phyloP scores from a whole-genome alignment of 1,139 yeast species.

The Spathaspora sp. region DNA sequence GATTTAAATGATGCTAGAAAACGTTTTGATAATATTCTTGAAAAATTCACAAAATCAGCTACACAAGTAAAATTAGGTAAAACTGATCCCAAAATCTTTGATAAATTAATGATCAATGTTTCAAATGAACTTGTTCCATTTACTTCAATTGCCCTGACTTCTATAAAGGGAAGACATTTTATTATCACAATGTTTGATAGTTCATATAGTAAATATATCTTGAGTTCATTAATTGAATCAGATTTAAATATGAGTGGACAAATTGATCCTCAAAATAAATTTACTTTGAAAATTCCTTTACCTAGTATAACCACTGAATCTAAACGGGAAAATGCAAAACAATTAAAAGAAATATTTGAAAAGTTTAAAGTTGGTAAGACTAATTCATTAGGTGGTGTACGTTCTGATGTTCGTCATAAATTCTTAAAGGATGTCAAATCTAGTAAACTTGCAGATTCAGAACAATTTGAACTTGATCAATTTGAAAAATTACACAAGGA shows the following conservation, averaged over 20 bases:
- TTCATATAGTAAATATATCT: slow-evolving; percentile 61
- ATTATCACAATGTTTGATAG: slow-evolving; percentile 85
- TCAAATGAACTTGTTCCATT: slow-evolving; percentile 43
- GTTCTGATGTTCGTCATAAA: slow-evolving; percentile 61
- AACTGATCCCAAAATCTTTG: slow-evolving; percentile 66
- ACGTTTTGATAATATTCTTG: slow-evolving; percentile 50
- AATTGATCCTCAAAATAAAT: slow-evolving; percentile 67
- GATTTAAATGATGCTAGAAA: slow-evolving; percentile 43
- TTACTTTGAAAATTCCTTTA: slow-evolving; percentile 68
- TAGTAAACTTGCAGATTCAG: slow-evolving; percentile 55
- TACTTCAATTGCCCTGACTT: slow-evolving; percentile 70
- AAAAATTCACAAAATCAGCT: slow-evolving; percentile 53
- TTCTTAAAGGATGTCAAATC: slow-evolving; percentile 46
- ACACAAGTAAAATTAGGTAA: slow-evolving; percentile 67
- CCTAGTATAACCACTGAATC: slow-evolving; percentile 77
- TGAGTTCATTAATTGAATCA: slow-evolving; percentile 68
- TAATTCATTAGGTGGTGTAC: slow-evolving; percentile 50
- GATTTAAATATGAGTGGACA: slow-evolving; percentile 79
- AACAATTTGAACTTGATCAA: slow-evolving; percentile 52
- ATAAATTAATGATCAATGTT: slow-evolving; percentile 54
- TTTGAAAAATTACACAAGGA: slow-evolving; percentile 70
- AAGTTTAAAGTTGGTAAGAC: slow-evolving; percentile 51
- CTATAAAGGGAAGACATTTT: slow-evolving; percentile 68
- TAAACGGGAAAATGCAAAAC: slow-evolving; percentile 56
- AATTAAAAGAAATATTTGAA: slow-evolving; percentile 64